phyloP scores from a whole-genome alignment of 2,329 filamentous ascomycete genomes.

The Ceratocystis cubensis region DNA sequence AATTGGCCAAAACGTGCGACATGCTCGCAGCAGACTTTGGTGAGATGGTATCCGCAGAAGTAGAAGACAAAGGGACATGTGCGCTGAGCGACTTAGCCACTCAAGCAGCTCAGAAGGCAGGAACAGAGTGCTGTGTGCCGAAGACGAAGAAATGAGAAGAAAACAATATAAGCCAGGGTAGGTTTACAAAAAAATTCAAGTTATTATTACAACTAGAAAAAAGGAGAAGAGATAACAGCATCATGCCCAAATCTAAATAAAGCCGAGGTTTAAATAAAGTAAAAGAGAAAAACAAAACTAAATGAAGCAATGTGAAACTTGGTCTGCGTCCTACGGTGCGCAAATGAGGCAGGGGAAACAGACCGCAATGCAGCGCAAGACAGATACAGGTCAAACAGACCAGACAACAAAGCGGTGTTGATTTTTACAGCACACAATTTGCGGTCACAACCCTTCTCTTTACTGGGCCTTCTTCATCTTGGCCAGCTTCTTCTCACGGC shows the following conservation, averaged over 20 bases:
- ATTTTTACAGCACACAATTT: not conserved
- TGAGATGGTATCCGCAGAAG: conserved; percentile 30
- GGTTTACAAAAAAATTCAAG: conserved; percentile 4
- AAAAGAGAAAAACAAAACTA: conserved; percentile 13
- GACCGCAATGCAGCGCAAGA: not conserved
- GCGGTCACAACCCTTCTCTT: conserved; percentile 22
- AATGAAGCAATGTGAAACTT: conserved; percentile 3
- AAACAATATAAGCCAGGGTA: not conserved
- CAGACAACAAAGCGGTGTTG: not conserved
- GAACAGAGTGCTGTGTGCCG: conserved; percentile 41
- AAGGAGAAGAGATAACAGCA: conserved; percentile 21
- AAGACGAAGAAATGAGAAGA: conserved; percentile 28
- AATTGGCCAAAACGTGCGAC: conserved; percentile 52
- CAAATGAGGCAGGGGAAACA: not conserved
- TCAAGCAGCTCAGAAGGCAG: conserved; percentile 34
- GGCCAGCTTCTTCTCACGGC: conserved; percentile 64
- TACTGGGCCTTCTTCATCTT: conserved; percentile 59
- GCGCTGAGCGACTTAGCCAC: conserved; percentile 36
- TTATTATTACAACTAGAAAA: conserved; percentile 22
- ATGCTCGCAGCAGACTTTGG: conserved; percentile 43
- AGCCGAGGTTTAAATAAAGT: conserved; percentile 6
- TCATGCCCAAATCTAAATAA: conserved; percentile 12
- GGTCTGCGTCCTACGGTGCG: too few species aligned
- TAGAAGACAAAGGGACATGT: conserved; percentile 25
- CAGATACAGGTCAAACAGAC: not conserved